Base-by-base conservation (phyloP, 2,329 filamentous ascomycete genomes). In the Colletotrichum sojae region DNA sequence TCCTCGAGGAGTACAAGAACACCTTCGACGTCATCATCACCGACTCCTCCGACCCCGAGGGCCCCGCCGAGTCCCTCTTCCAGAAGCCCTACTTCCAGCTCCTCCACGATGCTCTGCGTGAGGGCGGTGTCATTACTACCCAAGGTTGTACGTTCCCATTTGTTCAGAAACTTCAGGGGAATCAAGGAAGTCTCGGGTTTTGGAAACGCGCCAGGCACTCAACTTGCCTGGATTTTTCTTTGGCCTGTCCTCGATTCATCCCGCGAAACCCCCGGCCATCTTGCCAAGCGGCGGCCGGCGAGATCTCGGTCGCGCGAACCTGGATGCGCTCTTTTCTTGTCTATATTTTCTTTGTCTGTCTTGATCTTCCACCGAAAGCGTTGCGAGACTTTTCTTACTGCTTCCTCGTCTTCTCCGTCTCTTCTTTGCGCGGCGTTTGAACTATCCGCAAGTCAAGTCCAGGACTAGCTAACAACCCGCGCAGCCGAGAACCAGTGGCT, bases 21-120 rank as follows among this genome's bases (percentile, higher is more conserved):
- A 89, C 92, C 80, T 99, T 99, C 80, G 96, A 99, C 80, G 95
- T 99, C 79, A 99, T 99, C 87, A 98, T 99, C 86, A 99, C 96
- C 78, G 96, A 99, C 86, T 97, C 94, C 75, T 97, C 94, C 71
- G 96, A 99, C 82, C 96, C 96, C 64, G 96, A 98, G 82, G 96
- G 96, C 73, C 96, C 96, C 39, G 96, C 96, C 75, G 95, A 98
- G 90, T 92, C 89, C 77, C 89, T 99, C 73, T 99, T 99, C 92
- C 90, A 98, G 89, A 98, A 98, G 89, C 92, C 94, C 71, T 99
- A 99, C 90, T 99, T 98, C 84, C 88, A 98, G 88, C 91, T 99
- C 75, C 89, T 99, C 72, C 88, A 92, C 82, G 93, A 91, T 78
- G 96, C 96, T 77, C 91, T 98, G 76, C 91, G 93, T 75, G 94